Conservation (phyloP, 176 grass and related monocot species). For the Neostapfia colusana region DNA sequence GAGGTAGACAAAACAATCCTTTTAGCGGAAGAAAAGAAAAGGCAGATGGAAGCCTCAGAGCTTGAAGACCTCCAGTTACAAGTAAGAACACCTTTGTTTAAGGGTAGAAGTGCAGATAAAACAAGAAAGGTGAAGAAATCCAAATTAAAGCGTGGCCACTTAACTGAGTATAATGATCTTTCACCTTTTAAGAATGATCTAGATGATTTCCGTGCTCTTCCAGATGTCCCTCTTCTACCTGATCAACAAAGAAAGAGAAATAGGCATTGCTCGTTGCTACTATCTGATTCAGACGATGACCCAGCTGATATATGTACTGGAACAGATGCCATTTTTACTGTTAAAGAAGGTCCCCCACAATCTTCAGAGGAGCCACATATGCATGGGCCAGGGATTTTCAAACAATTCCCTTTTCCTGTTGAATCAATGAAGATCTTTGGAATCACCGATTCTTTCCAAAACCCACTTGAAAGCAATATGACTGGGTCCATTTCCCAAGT, state of each 20-base stretch:
- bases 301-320: constrained; percentile 32
- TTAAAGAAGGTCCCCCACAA: constrained; percentile 28
- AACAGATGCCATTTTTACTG: constrained; percentile 27
- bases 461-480: constrained; percentile 53
- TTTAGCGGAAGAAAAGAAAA: constrained; percentile 61
- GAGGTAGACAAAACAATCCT: constrained; percentile 78
- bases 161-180: constrained; percentile 46
- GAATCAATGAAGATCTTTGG: constrained; percentile 47
- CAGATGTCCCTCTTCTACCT: constrained; percentile 40
- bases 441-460: constrained; percentile 39
- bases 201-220: constrained; percentile 76
- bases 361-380: constrained; percentile 23
- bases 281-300: constrained; percentile 75
- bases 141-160: constrained; percentile 55
- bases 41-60: constrained; percentile 38
- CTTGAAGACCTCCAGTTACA: constrained; percentile 45
- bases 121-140: constrained; percentile 59
- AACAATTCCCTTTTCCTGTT: constrained; percentile 21
- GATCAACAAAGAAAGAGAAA: constrained; percentile 53
- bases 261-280: constrained; percentile 48
- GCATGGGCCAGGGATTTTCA: constrained; percentile 27
- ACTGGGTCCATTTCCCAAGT: constrained; percentile 60
- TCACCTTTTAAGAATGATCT: constrained; percentile 69
- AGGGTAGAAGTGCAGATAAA: constrained; percentile 48
- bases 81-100: constrained; percentile 39